These are phyloP conservation scores for Arthrinium puccinioides DNA, from an alignment of 2,329 filamentous ascomycete species.

Conservation along the genomic window DNA sequence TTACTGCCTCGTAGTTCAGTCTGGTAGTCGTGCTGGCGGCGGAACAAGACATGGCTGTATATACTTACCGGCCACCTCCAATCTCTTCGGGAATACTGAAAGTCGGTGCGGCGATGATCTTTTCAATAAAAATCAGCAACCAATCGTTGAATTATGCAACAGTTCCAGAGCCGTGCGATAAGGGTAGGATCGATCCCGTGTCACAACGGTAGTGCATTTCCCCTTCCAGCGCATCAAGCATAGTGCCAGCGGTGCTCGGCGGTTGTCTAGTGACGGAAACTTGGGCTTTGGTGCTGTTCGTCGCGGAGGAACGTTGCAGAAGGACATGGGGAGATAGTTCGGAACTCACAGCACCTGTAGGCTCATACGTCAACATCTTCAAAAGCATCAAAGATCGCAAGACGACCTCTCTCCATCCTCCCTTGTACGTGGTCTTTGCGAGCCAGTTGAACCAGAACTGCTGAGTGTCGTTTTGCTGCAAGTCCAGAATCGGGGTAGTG, in stretches of 20 bases:
- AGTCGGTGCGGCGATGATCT: conserved; percentile 69
- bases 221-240: too few species aligned
- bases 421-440: conserved; percentile 60
- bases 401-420: conserved; percentile 67
- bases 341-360: conserved; percentile 69
- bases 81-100: conserved; percentile 72
- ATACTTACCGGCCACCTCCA: conserved; percentile 46
- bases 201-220: too few species aligned
- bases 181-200: too few species aligned
- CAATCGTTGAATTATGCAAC: too few species aligned
- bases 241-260: too few species aligned
- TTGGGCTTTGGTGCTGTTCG: too few species aligned
- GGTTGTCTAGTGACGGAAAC: too few species aligned
- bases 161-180: too few species aligned
- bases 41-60: neutral
- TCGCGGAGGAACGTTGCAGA: too few species aligned
- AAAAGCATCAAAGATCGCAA: conserved; percentile 64
- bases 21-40: neutral
- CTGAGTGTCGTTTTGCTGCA: conserved; percentile 62
- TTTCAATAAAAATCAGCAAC: too few species aligned
- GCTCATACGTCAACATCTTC: conserved; percentile 72
- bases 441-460: conserved; percentile 71
- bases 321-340: too few species aligned
- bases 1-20: conserved; percentile 32
- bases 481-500: conserved; percentile 49